Conservation (phyloP, 2,329 filamentous ascomycete genomes). For the Aschersonia sp. region DNA sequence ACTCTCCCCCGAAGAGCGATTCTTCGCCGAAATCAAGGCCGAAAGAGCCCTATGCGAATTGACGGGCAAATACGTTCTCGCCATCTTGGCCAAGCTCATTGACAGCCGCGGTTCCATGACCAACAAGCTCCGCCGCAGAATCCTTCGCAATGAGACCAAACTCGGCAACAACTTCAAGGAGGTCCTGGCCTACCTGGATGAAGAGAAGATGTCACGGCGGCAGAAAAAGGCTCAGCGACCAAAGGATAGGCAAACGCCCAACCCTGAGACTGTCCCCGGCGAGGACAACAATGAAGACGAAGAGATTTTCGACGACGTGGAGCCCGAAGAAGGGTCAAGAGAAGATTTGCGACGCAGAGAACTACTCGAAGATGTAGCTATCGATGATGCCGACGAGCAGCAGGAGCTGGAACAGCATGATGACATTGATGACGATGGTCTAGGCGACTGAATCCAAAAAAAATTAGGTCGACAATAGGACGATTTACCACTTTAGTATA, state of each 20-base stretch:
- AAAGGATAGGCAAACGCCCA: neutral
- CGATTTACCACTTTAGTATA: too few species aligned
- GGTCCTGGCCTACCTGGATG: slow-evolving; percentile 67
- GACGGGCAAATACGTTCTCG: slow-evolving; percentile 71
- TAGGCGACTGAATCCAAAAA: slow-evolving; percentile 23
- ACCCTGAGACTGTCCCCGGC: slow-evolving; percentile 25
- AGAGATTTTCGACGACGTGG: slow-evolving; percentile 30
- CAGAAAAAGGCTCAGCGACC: slow-evolving; percentile 20
- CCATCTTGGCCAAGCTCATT: slow-evolving; percentile 60
- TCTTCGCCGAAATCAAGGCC: slow-evolving; percentile 55
- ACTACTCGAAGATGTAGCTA: slow-evolving; percentile 34
- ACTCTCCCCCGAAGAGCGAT: slow-evolving; percentile 41
- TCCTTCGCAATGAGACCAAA: slow-evolving; percentile 66
- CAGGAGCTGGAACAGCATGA: slow-evolving; percentile 18
- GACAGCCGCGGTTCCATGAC: slow-evolving; percentile 46
- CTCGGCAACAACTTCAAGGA: slow-evolving; percentile 80
- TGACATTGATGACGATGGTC: slow-evolving; percentile 28
- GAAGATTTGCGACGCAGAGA: slow-evolving; percentile 43
- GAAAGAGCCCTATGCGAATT: slow-evolving; percentile 81
- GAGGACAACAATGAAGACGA: slow-evolving; percentile 18
- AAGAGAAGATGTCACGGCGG: slow-evolving; percentile 37
- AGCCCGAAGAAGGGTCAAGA: slow-evolving; percentile 42
- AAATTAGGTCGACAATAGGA: too few species aligned
- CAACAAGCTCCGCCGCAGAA: slow-evolving; percentile 52
- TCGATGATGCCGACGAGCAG: slow-evolving; percentile 19